Evolutionary conservation across 331 rosid species (phyloP), one percentile per base, ranked within the genome.

Genomic region (Rosa hybrid): DNA sequence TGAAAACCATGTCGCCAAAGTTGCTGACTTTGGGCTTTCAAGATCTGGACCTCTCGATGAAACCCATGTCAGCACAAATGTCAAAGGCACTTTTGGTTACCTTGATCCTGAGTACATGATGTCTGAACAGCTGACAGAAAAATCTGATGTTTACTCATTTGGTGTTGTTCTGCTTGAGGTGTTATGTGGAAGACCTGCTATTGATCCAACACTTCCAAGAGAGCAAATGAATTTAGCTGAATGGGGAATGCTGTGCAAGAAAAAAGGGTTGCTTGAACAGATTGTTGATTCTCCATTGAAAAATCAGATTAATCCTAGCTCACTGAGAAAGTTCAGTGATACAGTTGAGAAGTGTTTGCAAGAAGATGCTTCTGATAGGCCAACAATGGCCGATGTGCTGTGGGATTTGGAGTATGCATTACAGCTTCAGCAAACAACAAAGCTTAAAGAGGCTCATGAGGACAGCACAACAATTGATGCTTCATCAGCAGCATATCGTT

Each of bases 61-160:
- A 44, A 81, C 90, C 13, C 90, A 88, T 68, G 90, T 90, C 44
- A 88, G 89, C 81, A 91, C 98, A 27, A 79, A 21, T 68, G 94
- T 94, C 1, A 94, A 92, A 50, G 97, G 98, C 60, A 92, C 95
- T 8, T 86, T 94, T 18, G 97, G 98, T 4, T 94, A 94, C 77
- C 92, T 94, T 0, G 98, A 94, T 80, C 97, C 97, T 0, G 97
- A 94, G 82, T 92, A 94, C 74, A 91, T 92, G 6, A 82, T 86
- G 68, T 62, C 91, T 0, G 83, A 91, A 64, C 95, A 91, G 77
- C 53, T 93, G 30, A 91, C 97, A 10, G 94, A 91, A 72, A 93
- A 90, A 84, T 93, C 92, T 21, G 95, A 91, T 87, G 98, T 92
- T 0, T 94, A 90, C 85, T 91, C 98, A 44, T 92, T 92, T 12